phyloP scores from a whole-genome alignment of 805 yeast species.

The Teunomyces pallodes region DNA sequence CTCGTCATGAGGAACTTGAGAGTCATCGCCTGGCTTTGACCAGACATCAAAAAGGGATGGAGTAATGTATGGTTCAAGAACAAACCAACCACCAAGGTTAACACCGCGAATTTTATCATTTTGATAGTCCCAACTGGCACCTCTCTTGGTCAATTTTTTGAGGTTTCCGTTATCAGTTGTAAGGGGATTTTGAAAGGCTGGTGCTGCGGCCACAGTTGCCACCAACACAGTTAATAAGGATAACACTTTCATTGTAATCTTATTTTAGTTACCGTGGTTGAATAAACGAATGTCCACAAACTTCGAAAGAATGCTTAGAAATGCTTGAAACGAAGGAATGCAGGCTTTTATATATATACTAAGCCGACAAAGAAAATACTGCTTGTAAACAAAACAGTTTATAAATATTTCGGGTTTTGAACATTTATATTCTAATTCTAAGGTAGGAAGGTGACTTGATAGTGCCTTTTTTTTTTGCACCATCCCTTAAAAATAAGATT shows the following conservation, averaged over 20 bases:
- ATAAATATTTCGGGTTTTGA: constrained; percentile 1
- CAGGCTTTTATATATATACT: not conserved
- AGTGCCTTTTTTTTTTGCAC: not conserved
- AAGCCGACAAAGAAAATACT: not conserved
- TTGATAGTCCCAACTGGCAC: constrained; percentile 31
- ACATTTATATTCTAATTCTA: not conserved
- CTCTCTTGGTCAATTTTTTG: constrained; percentile 18
- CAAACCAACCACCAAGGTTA: constrained; percentile 88
- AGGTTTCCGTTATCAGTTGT: constrained; percentile 4
- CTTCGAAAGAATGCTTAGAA: not conserved
- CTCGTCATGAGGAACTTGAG: constrained; percentile 74
- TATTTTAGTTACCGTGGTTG: not conserved
- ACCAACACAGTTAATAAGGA: not conserved
- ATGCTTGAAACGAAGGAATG: not conserved
- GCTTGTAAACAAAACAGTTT: not conserved
- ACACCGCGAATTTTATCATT: constrained; percentile 58
- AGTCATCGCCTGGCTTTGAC: constrained; percentile 29
- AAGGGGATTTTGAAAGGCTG: constrained; percentile 6
- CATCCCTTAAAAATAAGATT: constrained; percentile 4
- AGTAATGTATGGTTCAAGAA: constrained; percentile 81
- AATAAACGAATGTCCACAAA: not conserved
- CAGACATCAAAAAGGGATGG: constrained; percentile 64
- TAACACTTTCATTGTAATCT: not conserved
- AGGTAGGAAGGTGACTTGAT: not conserved
- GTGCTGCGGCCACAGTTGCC: constrained; percentile 3